Percentiles rank a stretch among this genome's conserved stretches.
Evolutionary conservation across 805 yeast genomes (phyloP).

Genomic region (Starmerella cellae): DNA sequence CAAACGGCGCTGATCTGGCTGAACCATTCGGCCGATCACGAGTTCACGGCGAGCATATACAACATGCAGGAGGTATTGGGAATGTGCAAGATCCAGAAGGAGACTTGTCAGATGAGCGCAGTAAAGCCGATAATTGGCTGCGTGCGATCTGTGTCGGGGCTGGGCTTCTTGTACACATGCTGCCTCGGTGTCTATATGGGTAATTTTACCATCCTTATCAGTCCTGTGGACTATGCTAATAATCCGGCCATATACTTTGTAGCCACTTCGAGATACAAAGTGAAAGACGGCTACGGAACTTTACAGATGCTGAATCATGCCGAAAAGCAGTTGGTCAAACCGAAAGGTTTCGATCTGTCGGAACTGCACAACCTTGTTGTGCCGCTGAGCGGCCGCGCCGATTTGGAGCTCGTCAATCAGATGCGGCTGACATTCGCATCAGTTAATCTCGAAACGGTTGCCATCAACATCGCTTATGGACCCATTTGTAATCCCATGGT

Average conservation of each 20-base stretch:
- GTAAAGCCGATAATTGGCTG: constrained; percentile 68
- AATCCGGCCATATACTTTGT: constrained; percentile 61
- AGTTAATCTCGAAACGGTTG: constrained; percentile 50
- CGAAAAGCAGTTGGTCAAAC: constrained; percentile 38
- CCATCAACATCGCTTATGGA: constrained; percentile 64
- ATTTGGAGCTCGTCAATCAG: constrained; percentile 39
- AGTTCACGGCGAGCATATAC: constrained; percentile 41
- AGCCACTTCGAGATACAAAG: constrained; percentile 59
- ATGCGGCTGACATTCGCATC: constrained; percentile 50
- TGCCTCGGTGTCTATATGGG: constrained; percentile 79
- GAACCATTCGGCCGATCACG: constrained; percentile 58
- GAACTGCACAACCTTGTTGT: constrained; percentile 72
- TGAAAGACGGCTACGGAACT: constrained; percentile 76
- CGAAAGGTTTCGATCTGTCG: constrained; percentile 48
- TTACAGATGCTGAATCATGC: constrained; percentile 73
- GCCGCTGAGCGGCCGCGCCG: constrained; percentile 56
- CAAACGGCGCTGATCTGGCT: constrained; percentile 46
- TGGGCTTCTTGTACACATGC: constrained; percentile 81
- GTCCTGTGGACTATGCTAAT: constrained; percentile 63
- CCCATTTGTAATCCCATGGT: constrained; percentile 74
- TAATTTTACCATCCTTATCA: constrained; percentile 64
- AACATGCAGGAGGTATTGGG: constrained; percentile 56
- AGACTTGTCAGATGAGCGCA: constrained; percentile 72
- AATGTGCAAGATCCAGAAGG: constrained; percentile 78
- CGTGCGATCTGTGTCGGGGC: constrained; percentile 68